Evolutionary conservation across 306 rosid species (phyloP), one percentile per base, ranked within the genome.

Genomic region (Prunus armeniaca): DNA sequence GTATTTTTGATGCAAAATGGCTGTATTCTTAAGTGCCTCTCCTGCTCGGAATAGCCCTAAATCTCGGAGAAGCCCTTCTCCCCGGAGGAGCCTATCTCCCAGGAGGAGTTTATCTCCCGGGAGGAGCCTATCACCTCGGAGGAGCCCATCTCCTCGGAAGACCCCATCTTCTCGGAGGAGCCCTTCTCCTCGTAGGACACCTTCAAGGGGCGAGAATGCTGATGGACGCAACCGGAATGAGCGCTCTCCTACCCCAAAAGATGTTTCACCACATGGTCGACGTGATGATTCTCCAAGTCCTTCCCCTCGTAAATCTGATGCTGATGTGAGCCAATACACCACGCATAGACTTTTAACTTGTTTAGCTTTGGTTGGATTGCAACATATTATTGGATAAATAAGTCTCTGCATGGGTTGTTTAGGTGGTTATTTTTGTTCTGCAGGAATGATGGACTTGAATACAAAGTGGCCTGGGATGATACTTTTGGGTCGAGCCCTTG

Each of bases 231-330:
- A 78, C 46, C 71, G 57, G 46, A 79, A 58, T 3, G 85, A 76
- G 6, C 76, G 52, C 61, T 83, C 92, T n/a, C 87, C 90, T 22
- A 57, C 71, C 14, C 83, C 76, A 5, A 82, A 80, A 58, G 84
- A 81, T 76, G 81, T 69, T 82, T 86, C 89, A 34, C 86, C 87
- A 2, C 74, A 5, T 61, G 85, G 76, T 28, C 84, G 51, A 43
- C 79, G 58, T 74, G 75, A 52, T 49, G 88, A 79, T 82, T 90
- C 95, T 68, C 87, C 78, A 72, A 90, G 95, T 52, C 89, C 84
- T 20, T 84, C 92, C 72, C 85, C 88, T 45, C 86, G 49, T 69
- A 84, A 75, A 77, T 84, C 90, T 64, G 90, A 90, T 75, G 87
- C 84, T 47, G 89, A 86, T 65, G 95, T 90, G 70, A 87, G 91